Evolutionary conservation across 208 protist species (phyloP).

Genomic region (Polymyxa betae): DNA sequence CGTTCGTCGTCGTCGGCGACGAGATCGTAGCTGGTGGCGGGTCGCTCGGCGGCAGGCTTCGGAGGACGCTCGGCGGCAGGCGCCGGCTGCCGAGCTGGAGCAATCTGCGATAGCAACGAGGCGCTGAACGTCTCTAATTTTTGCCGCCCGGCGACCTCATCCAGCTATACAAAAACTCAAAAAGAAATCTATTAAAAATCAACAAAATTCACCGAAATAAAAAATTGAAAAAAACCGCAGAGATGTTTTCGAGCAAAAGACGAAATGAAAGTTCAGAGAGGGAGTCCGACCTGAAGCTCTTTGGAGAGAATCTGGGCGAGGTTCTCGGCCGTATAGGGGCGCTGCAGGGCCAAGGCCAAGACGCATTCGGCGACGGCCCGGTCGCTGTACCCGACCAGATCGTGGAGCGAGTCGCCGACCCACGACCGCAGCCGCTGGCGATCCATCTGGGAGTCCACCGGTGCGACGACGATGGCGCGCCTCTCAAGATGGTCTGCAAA

Average conservation of each 20-base stretch:
- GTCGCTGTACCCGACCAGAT: slow-evolving; percentile 57
- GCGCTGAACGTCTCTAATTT: not conserved
- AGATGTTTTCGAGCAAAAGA: too few relatives aligned
- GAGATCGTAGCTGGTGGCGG: not conserved
- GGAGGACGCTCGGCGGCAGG: not conserved
- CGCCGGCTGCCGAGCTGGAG: not conserved
- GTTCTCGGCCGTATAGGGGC: not conserved
- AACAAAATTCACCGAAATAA: not conserved
- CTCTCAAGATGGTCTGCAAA: too few relatives aligned
- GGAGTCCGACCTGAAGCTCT: not conserved
- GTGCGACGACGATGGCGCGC: too few relatives aligned
- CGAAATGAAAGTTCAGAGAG: too few relatives aligned
- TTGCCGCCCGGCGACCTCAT: not conserved
- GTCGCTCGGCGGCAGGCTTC: too few relatives aligned
- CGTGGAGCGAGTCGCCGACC: slow-evolving; percentile 54
- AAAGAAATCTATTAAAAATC: not conserved
- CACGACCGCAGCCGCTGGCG: not conserved
- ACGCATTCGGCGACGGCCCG: slow-evolving; percentile 55
- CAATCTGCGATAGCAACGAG: not conserved
- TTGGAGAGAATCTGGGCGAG: not conserved
- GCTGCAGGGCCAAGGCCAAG: not conserved
- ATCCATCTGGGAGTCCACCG: too few relatives aligned
- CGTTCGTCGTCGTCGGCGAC: not conserved
- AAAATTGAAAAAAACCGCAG: not conserved
- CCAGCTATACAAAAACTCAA: not conserved